A percentile compares a stretch with the other conserved stretches of the same genome.
Evolutionary conservation across 2,329 filamentous ascomycete genomes (phyloP).

Genomic region (Ophiostoma angusticollis): DNA sequence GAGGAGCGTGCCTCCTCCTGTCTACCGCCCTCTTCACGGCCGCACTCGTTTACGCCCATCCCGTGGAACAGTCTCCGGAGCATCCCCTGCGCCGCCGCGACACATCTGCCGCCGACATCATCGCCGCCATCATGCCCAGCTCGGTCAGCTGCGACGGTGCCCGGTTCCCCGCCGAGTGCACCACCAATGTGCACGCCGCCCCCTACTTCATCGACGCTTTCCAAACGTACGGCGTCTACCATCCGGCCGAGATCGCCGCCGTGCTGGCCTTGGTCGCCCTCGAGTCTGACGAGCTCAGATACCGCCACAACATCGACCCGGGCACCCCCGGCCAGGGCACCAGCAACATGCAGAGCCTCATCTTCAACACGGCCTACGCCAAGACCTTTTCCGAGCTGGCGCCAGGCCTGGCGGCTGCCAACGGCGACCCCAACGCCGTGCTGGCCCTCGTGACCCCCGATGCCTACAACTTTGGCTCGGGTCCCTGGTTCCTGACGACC

Average conservation of each 20-base stretch:
- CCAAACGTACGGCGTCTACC: slow-evolving; percentile 39
- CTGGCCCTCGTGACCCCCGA: slow-evolving; percentile 33
- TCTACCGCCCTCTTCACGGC: too few species aligned
- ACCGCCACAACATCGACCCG: slow-evolving; percentile 47
- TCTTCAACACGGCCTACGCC: slow-evolving; percentile 36
- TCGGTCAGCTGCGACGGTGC: slow-evolving; percentile 40
- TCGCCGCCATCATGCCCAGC: slow-evolving; percentile 43
- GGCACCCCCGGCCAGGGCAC: slow-evolving; percentile 61
- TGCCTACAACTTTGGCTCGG: slow-evolving; percentile 40
- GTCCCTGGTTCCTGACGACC: slow-evolving; percentile 36
- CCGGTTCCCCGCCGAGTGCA: slow-evolving; percentile 44
- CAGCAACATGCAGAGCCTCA: slow-evolving; percentile 35
- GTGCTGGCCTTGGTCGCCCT: slow-evolving; percentile 58
- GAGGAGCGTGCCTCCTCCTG: too few species aligned
- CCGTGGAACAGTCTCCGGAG: too few species aligned
- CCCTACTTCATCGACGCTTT: slow-evolving; percentile 44
- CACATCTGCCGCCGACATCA: slow-evolving; percentile 23
- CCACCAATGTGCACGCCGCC: slow-evolving; percentile 49
- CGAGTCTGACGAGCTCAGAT: slow-evolving; percentile 58
- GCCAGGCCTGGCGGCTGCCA: slow-evolving; percentile 17
- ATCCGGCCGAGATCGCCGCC: slow-evolving; percentile 51
- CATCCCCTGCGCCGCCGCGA: too few species aligned
- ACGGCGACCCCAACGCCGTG: slow-evolving; percentile 25
- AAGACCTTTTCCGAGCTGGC: slow-evolving; percentile 27
- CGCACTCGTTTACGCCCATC: too few species aligned